Conservation (phyloP, 441 rosid genomes). For the Geranium incanum region DNA sequence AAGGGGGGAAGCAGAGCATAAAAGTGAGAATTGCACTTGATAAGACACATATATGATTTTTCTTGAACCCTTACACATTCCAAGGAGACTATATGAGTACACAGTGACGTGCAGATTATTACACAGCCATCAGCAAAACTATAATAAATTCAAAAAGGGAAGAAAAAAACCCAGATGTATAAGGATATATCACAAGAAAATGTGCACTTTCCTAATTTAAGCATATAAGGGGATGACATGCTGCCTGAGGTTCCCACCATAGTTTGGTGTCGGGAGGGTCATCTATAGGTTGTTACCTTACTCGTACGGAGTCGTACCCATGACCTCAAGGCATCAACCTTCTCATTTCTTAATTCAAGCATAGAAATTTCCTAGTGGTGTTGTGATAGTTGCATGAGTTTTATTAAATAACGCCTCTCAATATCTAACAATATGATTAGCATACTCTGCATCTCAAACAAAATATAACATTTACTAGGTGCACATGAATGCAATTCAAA, state of each 20-base stretch:
- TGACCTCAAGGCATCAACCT: too few relatives aligned
- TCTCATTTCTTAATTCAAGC: background rate
- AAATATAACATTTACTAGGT: background rate
- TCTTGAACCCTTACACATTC: background rate
- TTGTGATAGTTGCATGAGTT: background rate
- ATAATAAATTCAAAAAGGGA: background rate
- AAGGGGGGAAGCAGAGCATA: conserved; percentile 12
- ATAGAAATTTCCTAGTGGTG: background rate
- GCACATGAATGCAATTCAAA: background rate
- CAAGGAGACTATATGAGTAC: background rate
- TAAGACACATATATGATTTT: background rate
- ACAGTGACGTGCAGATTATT: too few relatives aligned
- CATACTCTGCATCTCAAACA: background rate
- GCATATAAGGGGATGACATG: too few relatives aligned
- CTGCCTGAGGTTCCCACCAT: too few relatives aligned
- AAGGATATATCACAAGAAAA: background rate
- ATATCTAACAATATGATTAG: background rate
- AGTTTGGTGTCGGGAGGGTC: too few relatives aligned
- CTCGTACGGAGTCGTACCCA: too few relatives aligned
- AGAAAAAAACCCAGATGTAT: background rate
- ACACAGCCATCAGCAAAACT: background rate
- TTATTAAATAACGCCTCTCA: background rate
- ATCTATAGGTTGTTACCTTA: too few relatives aligned
- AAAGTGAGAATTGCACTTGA: background rate
- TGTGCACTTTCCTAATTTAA: background rate